phyloP scores from a whole-genome alignment of 108 stramenopile species.

The Pseudonitzschia pungens region DNA sequence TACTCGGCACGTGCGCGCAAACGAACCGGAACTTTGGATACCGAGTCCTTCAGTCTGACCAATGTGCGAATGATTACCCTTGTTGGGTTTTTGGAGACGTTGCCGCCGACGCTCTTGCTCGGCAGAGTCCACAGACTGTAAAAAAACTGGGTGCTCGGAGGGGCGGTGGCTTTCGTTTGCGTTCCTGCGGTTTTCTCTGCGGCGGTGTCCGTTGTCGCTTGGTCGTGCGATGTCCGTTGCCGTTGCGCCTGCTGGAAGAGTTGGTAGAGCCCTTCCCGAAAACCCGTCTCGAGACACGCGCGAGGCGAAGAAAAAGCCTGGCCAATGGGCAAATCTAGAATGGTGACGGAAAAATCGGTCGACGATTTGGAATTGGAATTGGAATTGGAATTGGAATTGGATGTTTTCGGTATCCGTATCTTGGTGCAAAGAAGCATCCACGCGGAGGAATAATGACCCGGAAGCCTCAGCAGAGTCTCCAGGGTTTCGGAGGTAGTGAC shows the following conservation, averaged over 20 bases:
- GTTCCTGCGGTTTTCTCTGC: neutral
- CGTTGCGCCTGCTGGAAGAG: conserved; percentile 1
- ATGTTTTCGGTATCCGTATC: neutral
- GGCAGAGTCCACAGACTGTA: conserved; percentile 38
- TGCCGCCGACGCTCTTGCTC: neutral
- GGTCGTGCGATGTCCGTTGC: neutral
- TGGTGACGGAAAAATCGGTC: neutral
- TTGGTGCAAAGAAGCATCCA: conserved; percentile 23
- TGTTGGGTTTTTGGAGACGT: neutral
- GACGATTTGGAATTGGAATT: neutral
- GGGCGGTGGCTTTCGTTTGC: neutral
- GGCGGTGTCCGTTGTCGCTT: neutral
- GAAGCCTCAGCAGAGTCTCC: conserved; percentile 28
- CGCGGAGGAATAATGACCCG: conserved; percentile 20
- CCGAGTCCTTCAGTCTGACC: conserved; percentile 16
- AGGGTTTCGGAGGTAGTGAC: conserved; percentile 29
- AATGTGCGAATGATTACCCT: conserved; percentile 30
- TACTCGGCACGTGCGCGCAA: conserved; percentile 36
- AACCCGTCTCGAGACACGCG: conserved; percentile 25
- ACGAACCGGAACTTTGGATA: conserved; percentile 17
- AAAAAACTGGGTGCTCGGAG: conserved; percentile 1
- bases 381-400: neutral
- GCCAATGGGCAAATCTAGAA: conserved; percentile 26
- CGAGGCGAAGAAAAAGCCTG: conserved; percentile 27
- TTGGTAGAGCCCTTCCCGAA: conserved; percentile 35